Evolutionary conservation across 2,329 filamentous ascomycete genomes (phyloP).

Genomic region (Fusarium dlaminii): DNA sequence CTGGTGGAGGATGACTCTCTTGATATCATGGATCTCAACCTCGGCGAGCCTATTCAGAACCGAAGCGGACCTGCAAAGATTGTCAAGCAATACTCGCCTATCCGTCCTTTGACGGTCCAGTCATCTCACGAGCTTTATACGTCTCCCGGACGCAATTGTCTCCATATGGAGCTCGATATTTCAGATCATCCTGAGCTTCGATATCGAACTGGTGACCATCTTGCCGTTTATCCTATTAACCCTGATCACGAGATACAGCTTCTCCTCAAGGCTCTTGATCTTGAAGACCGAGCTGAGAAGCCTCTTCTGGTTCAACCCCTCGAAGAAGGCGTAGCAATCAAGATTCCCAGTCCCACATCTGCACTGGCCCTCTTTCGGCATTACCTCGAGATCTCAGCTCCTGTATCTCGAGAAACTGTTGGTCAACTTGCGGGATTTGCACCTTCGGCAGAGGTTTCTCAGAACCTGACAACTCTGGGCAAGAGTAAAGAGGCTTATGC

Average conservation of each 20-base stretch:
- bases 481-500: constrained; percentile 38
- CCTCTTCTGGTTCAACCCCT: constrained; percentile 39
- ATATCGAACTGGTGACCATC: constrained; percentile 54
- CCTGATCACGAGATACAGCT: constrained; percentile 46
- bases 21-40: constrained; percentile 35
- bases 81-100: constrained; percentile 35
- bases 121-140: constrained; percentile 31
- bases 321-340: constrained; percentile 23
- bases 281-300: constrained; percentile 28
- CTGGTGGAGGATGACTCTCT: constrained; percentile 38
- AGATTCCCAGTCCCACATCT: constrained; percentile 53
- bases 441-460: constrained; percentile 57
- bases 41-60: constrained; percentile 35
- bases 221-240: constrained; percentile 53
- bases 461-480: constrained; percentile 3
- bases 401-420: constrained; percentile 53
- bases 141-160: constrained; percentile 42
- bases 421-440: constrained; percentile 54
- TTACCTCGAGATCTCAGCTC: constrained; percentile 55
- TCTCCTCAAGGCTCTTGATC: constrained; percentile 44
- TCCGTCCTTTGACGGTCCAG: constrained; percentile 23
- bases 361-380: constrained; percentile 52
- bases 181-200: constrained; percentile 38
- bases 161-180: constrained; percentile 52
- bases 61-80: constrained; percentile 31